Evolutionary conservation across 2,329 filamentous ascomycete genomes (phyloP).

Genomic region (Fusarium multiceps): DNA sequence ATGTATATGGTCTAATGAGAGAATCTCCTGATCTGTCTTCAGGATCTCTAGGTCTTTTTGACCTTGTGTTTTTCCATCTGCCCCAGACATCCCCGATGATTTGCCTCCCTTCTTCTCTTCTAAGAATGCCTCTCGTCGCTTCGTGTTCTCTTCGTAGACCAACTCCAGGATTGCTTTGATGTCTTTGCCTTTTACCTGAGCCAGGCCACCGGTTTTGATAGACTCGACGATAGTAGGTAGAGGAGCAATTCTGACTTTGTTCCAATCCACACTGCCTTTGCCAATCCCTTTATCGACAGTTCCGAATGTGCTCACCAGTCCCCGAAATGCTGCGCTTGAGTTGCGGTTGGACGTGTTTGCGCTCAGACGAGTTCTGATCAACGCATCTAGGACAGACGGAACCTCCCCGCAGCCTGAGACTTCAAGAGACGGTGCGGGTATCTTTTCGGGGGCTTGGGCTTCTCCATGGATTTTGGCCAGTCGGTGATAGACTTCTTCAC

Average conservation of each 20-base stretch:
- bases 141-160: constrained; percentile 43
- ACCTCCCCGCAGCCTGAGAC: constrained; percentile 46
- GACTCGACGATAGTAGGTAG: constrained; percentile 65
- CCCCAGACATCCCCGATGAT: constrained; percentile 26
- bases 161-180: constrained; percentile 44
- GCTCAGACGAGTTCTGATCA: constrained; percentile 44
- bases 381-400: constrained; percentile 43
- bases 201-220: constrained; percentile 64
- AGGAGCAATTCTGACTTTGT: constrained; percentile 41
- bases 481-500: constrained; percentile 39
- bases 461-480: constrained; percentile 43
- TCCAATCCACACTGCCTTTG: constrained; percentile 45
- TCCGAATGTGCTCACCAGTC: constrained; percentile 42
- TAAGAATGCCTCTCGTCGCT: constrained; percentile 40
- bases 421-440: constrained; percentile 45
- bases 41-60: constrained; percentile 46
- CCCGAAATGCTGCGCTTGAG: constrained; percentile 45
- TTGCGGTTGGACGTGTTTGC: constrained; percentile 45
- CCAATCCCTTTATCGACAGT: constrained; percentile 42
- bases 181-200: constrained; percentile 44
- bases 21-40: constrained; percentile 42
- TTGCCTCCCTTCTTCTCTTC: constrained; percentile 38
- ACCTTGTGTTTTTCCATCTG: constrained; percentile 41
- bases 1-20: constrained; percentile 45
- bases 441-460: constrained; percentile 42